A percentile compares a stretch with the other conserved stretches of the same genome.
These are phyloP conservation scores for Globisporangium abappressorium DNA, from an alignment of 352 stramenopile genomes.

Conservation along the genomic window DNA sequence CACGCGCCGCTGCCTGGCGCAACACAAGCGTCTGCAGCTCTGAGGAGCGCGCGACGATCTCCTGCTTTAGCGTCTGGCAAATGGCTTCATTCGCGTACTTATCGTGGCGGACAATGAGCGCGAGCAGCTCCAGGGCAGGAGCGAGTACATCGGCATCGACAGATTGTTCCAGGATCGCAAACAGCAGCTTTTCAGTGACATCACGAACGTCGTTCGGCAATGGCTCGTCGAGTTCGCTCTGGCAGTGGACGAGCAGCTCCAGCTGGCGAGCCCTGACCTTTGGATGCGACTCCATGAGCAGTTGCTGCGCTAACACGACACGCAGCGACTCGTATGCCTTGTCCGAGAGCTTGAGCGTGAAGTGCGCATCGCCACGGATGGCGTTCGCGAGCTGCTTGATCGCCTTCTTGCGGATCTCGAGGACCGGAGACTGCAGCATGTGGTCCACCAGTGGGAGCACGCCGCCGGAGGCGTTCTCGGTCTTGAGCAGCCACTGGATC, in stretches of 20 bases:
- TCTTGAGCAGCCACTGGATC: slow-evolving; percentile 12
- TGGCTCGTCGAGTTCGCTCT: slow-evolving; percentile 21
- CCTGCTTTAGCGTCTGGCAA: slow-evolving; percentile 26
- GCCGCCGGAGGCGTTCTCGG: slow-evolving; percentile 3
- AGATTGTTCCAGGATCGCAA: slow-evolving; percentile 32
- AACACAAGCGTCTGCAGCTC: slow-evolving; percentile 60
- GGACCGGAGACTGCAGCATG: slow-evolving; percentile 39
- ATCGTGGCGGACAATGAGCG: slow-evolving; percentile 31
- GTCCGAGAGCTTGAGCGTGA: slow-evolving; percentile 9
- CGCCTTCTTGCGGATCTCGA: slow-evolving; percentile 63
- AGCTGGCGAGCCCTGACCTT: slow-evolving; percentile 56
- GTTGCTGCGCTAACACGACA: slow-evolving; percentile 37
- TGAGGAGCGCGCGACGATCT: slow-evolving; percentile 43
- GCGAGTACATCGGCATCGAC: slow-evolving; percentile 52
- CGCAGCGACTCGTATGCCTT: slow-evolving; percentile 26
- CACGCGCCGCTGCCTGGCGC: slow-evolving; percentile 51
- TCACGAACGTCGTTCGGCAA: slow-evolving; percentile 12
- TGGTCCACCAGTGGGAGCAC: slow-evolving; percentile 22
- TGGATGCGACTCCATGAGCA: slow-evolving; percentile 64
- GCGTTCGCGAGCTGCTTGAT: slow-evolving; percentile 51
- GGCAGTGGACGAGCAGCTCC: slow-evolving; percentile 42
- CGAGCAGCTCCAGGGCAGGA: slow-evolving; percentile 58
- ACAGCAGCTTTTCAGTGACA: slow-evolving; percentile 24
- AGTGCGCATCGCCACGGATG: slow-evolving; percentile 15
- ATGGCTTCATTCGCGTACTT: background rate